Evolutionary conservation across 2,329 filamentous ascomycete genomes (phyloP), one percentile per base, ranked within the genome.

Genomic region (Leptographium wingfieldii): DNA sequence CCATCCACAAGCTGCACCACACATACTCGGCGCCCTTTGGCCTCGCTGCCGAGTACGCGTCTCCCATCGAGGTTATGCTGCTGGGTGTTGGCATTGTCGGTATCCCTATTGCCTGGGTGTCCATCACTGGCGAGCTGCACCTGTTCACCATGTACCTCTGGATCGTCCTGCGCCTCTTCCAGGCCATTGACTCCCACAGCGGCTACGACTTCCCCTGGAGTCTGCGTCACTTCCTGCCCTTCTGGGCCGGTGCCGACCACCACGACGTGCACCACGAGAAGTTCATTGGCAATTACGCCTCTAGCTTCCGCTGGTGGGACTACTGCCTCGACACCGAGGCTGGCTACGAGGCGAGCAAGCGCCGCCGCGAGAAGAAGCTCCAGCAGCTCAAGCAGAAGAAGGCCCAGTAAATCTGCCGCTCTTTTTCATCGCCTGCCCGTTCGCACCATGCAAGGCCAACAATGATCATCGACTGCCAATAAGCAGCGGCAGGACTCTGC

Each of bases 281-380:
- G 72, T 99, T 99, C 77, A 91, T 99, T 65, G 94, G 94, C 68
- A 99, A 99, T 80, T 99, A 97, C 73, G 80, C 92, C 57, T 96
- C 91, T 71, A 95, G 90, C 79, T 99, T 99, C 84, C 84, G 92
- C 73, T 99, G 94, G 94, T 99, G 94, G 94, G 94, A 99, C 77
- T 95, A 88, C 73, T 73, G 86, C 67, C 81, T 97, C 66, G 92
- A 96, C 74, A 99, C 94, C 63, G 92, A 99, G 80, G 90, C 90
- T 65, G 90, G 89, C 58, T 83, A 89, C 46, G 92, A 95, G 74
- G 90, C 92, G 49, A 82, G 87, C 68, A 92, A 91, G 84, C 82
- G 80, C 70, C 86, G 92, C 70, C 83, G 91, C 62, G 90, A 94
- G 74, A 84, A 78, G 73, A 92, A 88, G 82, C 68, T 89, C 57